Evolutionary conservation across 2,329 filamentous ascomycete genomes (phyloP).

Genomic region (Trichoderma arundinaceum): DNA sequence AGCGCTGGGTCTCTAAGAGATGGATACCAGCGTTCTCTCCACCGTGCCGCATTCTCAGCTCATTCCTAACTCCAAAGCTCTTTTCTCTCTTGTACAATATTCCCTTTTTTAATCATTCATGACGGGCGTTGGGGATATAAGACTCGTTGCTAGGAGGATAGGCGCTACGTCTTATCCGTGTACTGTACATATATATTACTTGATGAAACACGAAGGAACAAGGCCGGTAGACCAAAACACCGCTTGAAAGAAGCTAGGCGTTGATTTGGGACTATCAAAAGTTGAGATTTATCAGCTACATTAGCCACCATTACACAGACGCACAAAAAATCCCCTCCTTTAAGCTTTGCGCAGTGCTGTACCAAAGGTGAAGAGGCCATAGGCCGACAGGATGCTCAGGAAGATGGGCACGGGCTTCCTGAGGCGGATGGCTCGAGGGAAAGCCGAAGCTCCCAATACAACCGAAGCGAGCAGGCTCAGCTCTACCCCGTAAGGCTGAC

Average conservation of each 20-base stretch:
- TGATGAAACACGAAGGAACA: conserved; percentile 1
- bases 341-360: conserved; percentile 60
- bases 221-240: neutral
- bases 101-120: conserved; percentile 32
- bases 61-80: neutral
- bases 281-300: neutral
- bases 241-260: neutral
- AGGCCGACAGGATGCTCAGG: conserved; percentile 77
- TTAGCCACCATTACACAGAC: conserved; percentile 2
- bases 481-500: conserved; percentile 82
- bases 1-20: conserved; percentile 46
- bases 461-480: conserved; percentile 85
- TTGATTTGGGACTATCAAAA: neutral
- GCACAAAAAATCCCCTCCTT: neutral
- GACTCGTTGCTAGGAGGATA: conserved; percentile 27
- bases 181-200: conserved; percentile 8
- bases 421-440: conserved; percentile 83
- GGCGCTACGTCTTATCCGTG: neutral
- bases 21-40: neutral
- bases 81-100: conserved; percentile 29
- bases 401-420: conserved; percentile 84
- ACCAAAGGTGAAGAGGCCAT: conserved; percentile 81
- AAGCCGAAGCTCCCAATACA: conserved; percentile 81
- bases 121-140: conserved; percentile 29
- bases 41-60: conserved; percentile 10